Evolutionary conservation across 208 protist genomes (phyloP).

Genomic region (Trypanosoma conorhini): DNA sequence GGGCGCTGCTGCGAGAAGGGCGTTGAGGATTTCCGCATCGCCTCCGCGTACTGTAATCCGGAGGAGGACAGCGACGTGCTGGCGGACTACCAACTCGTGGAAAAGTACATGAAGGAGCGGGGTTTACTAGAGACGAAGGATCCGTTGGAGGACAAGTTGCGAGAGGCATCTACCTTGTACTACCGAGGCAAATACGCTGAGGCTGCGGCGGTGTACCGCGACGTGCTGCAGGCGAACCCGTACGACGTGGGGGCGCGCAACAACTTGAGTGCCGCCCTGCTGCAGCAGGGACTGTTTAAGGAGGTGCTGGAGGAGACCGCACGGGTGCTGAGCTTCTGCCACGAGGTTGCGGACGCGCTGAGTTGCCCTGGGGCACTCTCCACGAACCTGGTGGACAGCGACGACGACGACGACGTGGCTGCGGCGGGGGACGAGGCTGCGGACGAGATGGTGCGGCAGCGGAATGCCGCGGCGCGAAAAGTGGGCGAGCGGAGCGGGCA

Average conservation of each 20-base stretch:
- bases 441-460: slow-evolving; percentile 42
- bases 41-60: slow-evolving; percentile 75
- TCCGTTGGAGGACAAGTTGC: slow-evolving; percentile 42
- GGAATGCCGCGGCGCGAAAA: slow-evolving; percentile 58
- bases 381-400: slow-evolving; percentile 59
- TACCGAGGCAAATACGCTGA: slow-evolving; percentile 64
- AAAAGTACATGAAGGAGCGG: slow-evolving; percentile 47
- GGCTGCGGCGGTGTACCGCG: slow-evolving; percentile 55
- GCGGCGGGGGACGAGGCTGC: not conserved
- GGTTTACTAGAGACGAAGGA: slow-evolving; percentile 40
- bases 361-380: slow-evolving; percentile 61
- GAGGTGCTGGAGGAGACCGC: slow-evolving; percentile 71
- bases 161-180: slow-evolving; percentile 67
- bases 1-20: slow-evolving; percentile 53
- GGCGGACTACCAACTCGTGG: slow-evolving; percentile 54
- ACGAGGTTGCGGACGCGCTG: slow-evolving; percentile 82
- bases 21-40: slow-evolving; percentile 82
- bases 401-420: slow-evolving; percentile 85
- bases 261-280: slow-evolving; percentile 72
- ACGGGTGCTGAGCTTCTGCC: slow-evolving; percentile 68
- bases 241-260: slow-evolving; percentile 59
- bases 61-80: slow-evolving; percentile 57
- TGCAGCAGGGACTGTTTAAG: slow-evolving; percentile 72
- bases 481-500: slow-evolving; percentile 76
- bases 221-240: slow-evolving; percentile 55